Base-by-base conservation (phyloP, 1,284 basidiomycete genomes). In the Microstroma glucosiphilum region DNA sequence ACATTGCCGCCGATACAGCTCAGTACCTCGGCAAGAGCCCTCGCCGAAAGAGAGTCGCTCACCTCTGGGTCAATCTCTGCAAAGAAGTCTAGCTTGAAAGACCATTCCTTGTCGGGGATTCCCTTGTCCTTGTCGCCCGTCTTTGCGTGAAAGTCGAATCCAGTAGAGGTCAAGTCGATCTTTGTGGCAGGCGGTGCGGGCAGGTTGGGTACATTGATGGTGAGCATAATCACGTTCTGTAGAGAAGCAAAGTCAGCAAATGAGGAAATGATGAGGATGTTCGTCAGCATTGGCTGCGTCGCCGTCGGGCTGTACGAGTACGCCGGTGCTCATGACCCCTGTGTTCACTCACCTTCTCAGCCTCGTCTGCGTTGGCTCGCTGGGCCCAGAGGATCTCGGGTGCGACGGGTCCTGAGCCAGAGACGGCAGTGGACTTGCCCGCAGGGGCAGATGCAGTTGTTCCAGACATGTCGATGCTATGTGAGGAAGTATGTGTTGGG, bases 361-460 rank as follows among this genome's bases (percentile, higher is more conserved):
- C 42, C 57, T 76, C 75, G 43, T 69, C 61, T 25, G 64, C 69
- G 8, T 65, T 71, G 49, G 71, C 73, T 63, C 77, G 71, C 66
- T 79, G 77, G 11, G 76, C 77, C 77, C 77, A 79, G 60, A 77
- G 69, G 66, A 79, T 69, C 60, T 78, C 76, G 42, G 76, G 76
- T 41, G 67, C 75, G 56, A 69, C 65, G 19, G 51, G 25, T 19
- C 61, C 61, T 4, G 17, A 37, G 17, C 58, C 58, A 21, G 59
- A 41, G 9, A 60, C 25, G 25, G 61, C 60, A 19, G 56, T 53
- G 17, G 60, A 30, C 49, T 62, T 62, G 12, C 57, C 57, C 2
- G 59, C 59, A 19, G 60, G 60, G 42, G 57, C 60, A 26, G 61
- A 63, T 37, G 61, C 59, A 49, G 56, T 40, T 59, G 61, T 62